Percentiles rank a stretch among this genome's conserved stretches.
Evolutionary conservation across 768 basidiomycete genomes (phyloP).

Genomic region (Leccinum disarticulatum): DNA sequence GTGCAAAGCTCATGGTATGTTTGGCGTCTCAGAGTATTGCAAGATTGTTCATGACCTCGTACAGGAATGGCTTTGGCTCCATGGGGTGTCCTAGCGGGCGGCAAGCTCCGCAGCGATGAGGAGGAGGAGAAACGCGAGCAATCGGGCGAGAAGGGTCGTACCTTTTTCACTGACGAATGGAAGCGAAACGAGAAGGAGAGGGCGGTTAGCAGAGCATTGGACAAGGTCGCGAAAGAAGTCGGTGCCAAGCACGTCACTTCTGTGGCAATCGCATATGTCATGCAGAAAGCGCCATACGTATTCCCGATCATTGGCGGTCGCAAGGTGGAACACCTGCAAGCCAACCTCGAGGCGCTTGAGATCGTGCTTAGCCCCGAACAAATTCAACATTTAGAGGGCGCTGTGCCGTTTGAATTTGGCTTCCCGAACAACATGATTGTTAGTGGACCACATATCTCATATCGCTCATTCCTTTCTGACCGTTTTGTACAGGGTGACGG

Average conservation of each 20-base stretch:
- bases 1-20: slow-evolving; percentile 26
- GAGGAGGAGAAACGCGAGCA: slow-evolving; percentile 31
- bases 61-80: slow-evolving; percentile 37
- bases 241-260: slow-evolving; percentile 48
- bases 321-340: slow-evolving; percentile 50
- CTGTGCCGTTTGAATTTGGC: slow-evolving; percentile 45
- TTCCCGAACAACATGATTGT: slow-evolving; percentile 34
- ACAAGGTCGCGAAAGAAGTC: slow-evolving; percentile 50
- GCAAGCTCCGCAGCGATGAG: slow-evolving; percentile 32
- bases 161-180: slow-evolving; percentile 32
- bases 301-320: slow-evolving; percentile 54
- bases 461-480: not conserved
- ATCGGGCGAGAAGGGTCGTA: slow-evolving; percentile 17
- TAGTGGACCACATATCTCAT: not conserved
- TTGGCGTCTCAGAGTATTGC: not conserved
- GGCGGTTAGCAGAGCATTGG: slow-evolving; percentile 43
- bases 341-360: slow-evolving; percentile 51
- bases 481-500: slow-evolving; percentile 26
- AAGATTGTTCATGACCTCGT: not conserved
- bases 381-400: slow-evolving; percentile 44
- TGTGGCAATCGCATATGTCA: slow-evolving; percentile 45
- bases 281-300: slow-evolving; percentile 53
- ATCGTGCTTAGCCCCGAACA: slow-evolving; percentile 47
- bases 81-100: slow-evolving; percentile 37
- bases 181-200: slow-evolving; percentile 46